These are phyloP conservation scores for Stropharia rugosoannulata DNA, from an alignment of 768 basidiomycete species.

Conservation along the genomic window DNA sequence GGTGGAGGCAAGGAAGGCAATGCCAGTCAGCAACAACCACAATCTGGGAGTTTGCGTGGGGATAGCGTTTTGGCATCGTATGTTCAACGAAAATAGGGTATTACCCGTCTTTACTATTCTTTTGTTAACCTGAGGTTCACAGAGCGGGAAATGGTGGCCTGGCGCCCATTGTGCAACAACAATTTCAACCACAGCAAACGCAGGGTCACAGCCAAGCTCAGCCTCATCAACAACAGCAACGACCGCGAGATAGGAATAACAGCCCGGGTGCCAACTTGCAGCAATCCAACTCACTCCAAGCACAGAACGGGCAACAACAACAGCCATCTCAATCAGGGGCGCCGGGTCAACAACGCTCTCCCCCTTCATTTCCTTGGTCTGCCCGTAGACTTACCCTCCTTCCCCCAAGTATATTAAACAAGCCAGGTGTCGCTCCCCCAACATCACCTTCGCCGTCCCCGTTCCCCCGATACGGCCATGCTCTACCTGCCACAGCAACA, in stretches of 20 bases:
- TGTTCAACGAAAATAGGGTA: slow-evolving; percentile 4
- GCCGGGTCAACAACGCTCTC: slow-evolving; percentile 30
- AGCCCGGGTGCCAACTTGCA: slow-evolving; percentile 27
- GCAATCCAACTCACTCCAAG: slow-evolving; percentile 23
- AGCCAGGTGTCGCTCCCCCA: slow-evolving; percentile 63
- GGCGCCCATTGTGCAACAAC: slow-evolving; percentile 24
- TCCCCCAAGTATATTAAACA: slow-evolving; percentile 63
- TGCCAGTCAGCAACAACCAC: slow-evolving; percentile 17
- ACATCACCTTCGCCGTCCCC: slow-evolving; percentile 79
- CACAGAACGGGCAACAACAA: slow-evolving; percentile 16
- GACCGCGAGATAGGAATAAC: slow-evolving; percentile 33
- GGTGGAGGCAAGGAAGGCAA: slow-evolving; percentile 27
- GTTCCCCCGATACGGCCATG: slow-evolving; percentile 96
- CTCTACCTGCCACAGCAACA: slow-evolving; percentile 78
- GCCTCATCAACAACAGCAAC: slow-evolving; percentile 40
- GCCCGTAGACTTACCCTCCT: slow-evolving; percentile 69
- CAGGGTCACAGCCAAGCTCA: not conserved
- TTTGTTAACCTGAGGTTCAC: not conserved
- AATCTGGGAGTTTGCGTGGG: slow-evolving; percentile 28
- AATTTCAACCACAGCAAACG: slow-evolving; percentile 11
- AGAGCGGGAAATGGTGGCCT: slow-evolving; percentile 23
- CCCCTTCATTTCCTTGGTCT: slow-evolving; percentile 80
- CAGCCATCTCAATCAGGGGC: slow-evolving; percentile 12
- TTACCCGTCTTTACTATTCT: not conserved
- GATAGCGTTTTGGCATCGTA: slow-evolving; percentile 21